Evolutionary conservation across 164 flowering plant species (phyloP), one percentile per base, ranked within the genome.

Genomic region (Malania oleifera): DNA sequence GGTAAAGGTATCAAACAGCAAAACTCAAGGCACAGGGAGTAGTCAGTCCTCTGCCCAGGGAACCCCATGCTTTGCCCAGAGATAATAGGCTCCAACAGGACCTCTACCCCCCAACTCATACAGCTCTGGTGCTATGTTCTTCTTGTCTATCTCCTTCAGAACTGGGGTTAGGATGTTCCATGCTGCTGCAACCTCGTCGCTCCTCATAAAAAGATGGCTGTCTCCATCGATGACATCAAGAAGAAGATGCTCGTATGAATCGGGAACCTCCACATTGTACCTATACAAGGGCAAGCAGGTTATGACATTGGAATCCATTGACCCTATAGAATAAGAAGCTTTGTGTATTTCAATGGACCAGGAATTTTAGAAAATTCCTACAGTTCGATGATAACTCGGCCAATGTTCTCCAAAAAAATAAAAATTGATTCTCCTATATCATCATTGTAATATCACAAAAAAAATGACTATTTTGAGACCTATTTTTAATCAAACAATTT

Each of bases 211-310:
- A 1, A 84, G 78, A 65, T 76, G 82, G 62, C 66, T 80, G 63
- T 81, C 89, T 46, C 89, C 89, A 49, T 81, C 80, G 19, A 84
- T 63, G 18, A 74, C 89, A 66, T 81, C 86, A 29, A 84, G 75
- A 53, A 84, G 80, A 59, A 84, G 89, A 52, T 76, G 80, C 64
- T 83, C 89, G 27, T 84, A 84, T 12, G 86, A 75, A 69, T 84
- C 89, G 17, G 89, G 86, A 18, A 84, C 71, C 57, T 84, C 89
- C 35, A 59, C 67, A 26, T 70, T 72, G 38, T 83, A 83, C 82
- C 89, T 83, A 27, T 28, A 13, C 34, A 20, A 2, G 39, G 24
- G 24, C n/a, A 22, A 5, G 17, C 1, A n/a, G 8, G n/a, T n/a
- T n/a, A n/a, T n/a, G n/a, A n/a, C n/a, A n/a, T n/a, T 17, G 1